These are phyloP conservation scores for Neonectria magnoliae DNA, from an alignment of 2,329 filamentous ascomycete genomes.

Conservation along the genomic window DNA sequence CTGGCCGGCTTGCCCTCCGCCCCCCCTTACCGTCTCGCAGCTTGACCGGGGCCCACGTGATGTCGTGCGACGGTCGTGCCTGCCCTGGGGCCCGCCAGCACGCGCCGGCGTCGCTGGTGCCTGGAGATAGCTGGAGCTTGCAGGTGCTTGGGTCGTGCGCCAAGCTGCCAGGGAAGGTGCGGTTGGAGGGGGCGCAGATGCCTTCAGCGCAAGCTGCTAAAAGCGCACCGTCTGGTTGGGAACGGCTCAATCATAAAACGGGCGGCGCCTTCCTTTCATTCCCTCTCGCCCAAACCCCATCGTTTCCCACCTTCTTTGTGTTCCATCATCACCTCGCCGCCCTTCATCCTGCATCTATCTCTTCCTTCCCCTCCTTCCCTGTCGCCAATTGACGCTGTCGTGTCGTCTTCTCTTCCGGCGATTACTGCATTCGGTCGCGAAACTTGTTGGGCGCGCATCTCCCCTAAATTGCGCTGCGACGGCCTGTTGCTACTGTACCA, in stretches of 20 bases:
- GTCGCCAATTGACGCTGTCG: slow-evolving; percentile 26
- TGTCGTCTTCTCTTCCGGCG: slow-evolving; percentile 30
- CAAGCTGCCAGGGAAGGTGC: slow-evolving; percentile 5
- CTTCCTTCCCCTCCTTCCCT: background rate
- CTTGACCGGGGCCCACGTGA: slow-evolving; percentile 38
- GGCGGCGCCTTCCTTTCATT: slow-evolving; percentile 10
- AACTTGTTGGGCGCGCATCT: slow-evolving; percentile 18
- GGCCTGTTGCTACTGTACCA: slow-evolving; percentile 24
- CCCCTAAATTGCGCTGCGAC: slow-evolving; percentile 9
- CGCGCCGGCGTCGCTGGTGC: slow-evolving; percentile 44
- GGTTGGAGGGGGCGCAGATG: slow-evolving; percentile 11
- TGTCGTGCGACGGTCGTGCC: slow-evolving; percentile 39
- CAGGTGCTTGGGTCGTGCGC: background rate
- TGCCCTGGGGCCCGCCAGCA: slow-evolving; percentile 21
- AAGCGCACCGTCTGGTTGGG: background rate
- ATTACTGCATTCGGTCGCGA: slow-evolving; percentile 38
- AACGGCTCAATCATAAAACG: slow-evolving; percentile 16
- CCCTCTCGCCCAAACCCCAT: slow-evolving; percentile 9
- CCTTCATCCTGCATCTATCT: slow-evolving; percentile 4
- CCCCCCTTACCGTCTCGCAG: background rate
- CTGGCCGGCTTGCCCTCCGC: background rate
- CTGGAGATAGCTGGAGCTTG: slow-evolving; percentile 29
- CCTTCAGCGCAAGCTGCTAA: slow-evolving; percentile 13
- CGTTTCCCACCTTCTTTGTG: background rate
- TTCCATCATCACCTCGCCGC: background rate